A percentile compares a stretch with the other conserved stretches of the same genome.
Evolutionary conservation across 75 land plant species (phyloP).

Genomic region (Sequoiadendron giganteum): DNA sequence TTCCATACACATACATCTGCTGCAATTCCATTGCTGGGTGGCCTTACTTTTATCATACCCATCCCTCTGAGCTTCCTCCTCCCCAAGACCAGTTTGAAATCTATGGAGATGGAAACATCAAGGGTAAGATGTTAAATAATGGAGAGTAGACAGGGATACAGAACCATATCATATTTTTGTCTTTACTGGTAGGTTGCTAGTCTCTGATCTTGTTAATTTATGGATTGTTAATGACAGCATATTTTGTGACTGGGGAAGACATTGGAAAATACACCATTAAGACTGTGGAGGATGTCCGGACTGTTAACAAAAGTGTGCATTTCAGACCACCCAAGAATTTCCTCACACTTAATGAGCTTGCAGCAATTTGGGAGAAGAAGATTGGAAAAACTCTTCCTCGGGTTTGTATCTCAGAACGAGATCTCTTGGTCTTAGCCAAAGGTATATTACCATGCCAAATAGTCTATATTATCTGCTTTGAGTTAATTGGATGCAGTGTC

Average conservation of each 20-base stretch:
- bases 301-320: no score
- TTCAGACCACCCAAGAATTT: no score
- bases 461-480: background rate
- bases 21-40: slow-evolving; percentile 26
- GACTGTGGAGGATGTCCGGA: no score
- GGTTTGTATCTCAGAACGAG: background rate
- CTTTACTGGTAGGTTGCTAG: no score
- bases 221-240: background rate
- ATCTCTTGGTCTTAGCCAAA: slow-evolving; percentile 14
- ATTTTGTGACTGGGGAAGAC: slow-evolving; percentile 13
- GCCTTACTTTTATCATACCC: slow-evolving; percentile 15
- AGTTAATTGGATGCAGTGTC: background rate
- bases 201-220: no score
- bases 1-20: slow-evolving; percentile 27
- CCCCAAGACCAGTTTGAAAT: slow-evolving; percentile 17
- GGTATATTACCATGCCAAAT: slow-evolving; percentile 1
- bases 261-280: no score
- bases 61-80: slow-evolving; percentile 16
- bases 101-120: slow-evolving; percentile 33
- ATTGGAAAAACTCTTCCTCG: no score
- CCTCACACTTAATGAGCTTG: no score
- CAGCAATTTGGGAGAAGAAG: no score
- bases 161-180: no score
- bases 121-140: slow-evolving; percentile 16
- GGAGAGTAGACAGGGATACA: no score